Evolutionary conservation across 2,329 filamentous ascomycete genomes (phyloP), one percentile per base, ranked within the genome.

Genomic region (Phialophora macrospora): DNA sequence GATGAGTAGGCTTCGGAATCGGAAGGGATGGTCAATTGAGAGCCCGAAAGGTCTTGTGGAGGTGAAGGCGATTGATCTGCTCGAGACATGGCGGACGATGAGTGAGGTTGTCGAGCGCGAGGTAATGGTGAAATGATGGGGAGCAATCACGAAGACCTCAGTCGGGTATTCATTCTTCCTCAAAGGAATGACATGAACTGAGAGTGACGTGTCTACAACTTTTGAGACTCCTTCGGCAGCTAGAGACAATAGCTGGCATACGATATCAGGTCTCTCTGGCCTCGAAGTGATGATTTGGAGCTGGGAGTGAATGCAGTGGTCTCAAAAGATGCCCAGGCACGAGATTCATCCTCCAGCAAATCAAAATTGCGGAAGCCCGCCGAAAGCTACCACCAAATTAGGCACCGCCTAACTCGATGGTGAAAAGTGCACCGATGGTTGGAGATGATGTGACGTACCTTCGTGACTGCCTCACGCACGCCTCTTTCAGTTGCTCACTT

Each of bases 1-100:
- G 67, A 79, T 70, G 80, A 81, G 70, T 81, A 82, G 70, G 78
- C 79, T 69, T 82, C 80, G 26, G 80, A 81, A 68, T 82, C 80
- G n/a, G 80, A 81, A 55, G 79, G 80, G 58, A 81, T 76, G 3
- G 79, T 81, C 46, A 73, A 61, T 54, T 68, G 67, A 46, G 72
- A 72, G 4, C 62, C 65, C 14, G 72, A 72, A 24, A 73, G 71
- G 51, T 73, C 71, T 57, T 71, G 72, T 20, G 70, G 62, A 51
- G 72, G 68, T 41, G 71, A 72, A 26, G 70, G 68, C 46, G 70
- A 70, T 20, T 70, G 68, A 24, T 69, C 67, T 38, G 63, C 41
- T 54, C 58, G 58, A 63, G 68, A 68, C 68, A 70, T 70, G 63
- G 41, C 41, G 32, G 52, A 44, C 26, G 49, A 34, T 48, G 44